Base-by-base conservation (phyloP, 306 rosid species). In the Coriaria nepalensis region DNA sequence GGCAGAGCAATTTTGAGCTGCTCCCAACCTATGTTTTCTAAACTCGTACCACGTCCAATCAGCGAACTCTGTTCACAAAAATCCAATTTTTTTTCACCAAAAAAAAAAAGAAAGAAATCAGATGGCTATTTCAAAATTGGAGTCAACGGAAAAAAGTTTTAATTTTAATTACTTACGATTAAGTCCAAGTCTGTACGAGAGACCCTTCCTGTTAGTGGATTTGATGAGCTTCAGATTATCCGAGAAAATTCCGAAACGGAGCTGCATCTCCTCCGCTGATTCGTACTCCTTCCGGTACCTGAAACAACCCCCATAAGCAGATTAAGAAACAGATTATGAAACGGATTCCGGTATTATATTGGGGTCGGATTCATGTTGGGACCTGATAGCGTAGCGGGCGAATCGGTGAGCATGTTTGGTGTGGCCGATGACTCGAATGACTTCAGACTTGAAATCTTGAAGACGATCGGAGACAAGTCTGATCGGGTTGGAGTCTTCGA, bases 41-140 rank as follows among this genome's bases (percentile, higher is more conserved):
- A 90, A 90, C 77, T 90, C 95, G 50, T 79, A 92, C 98, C 98
- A 90, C 37, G 85, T 79, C 98, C 84, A 81, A 64, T 90, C 94
- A 62, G 94, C 76, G 63, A 81, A 90, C 10, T 69, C 97, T 90
- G 73, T 45, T 38, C 37, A 33, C 48, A 44, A 43, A 36, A 33
- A 10, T 6, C 47, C 4, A 9, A 9, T 47, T 29, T 10, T 29
- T 29, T 29, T 20, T 43, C 20, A 6, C 15, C 20, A 13, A 12
- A 35, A 44, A 6, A 10, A 50, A 35, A 12, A 49, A 1, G 29
- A 47, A 49, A 47, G 4, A 12, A 37, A 13, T 5, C 0, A 49
- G 35, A 5, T 13, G 6, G 8, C 15, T 2, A 12, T 6, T 6
- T 5, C 13, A 10, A 1, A 13, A 15, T 0, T 4, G 4, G 37